Base-by-base conservation (phyloP, 73 alveolate genomes). In the Breviolum minutum region DNA sequence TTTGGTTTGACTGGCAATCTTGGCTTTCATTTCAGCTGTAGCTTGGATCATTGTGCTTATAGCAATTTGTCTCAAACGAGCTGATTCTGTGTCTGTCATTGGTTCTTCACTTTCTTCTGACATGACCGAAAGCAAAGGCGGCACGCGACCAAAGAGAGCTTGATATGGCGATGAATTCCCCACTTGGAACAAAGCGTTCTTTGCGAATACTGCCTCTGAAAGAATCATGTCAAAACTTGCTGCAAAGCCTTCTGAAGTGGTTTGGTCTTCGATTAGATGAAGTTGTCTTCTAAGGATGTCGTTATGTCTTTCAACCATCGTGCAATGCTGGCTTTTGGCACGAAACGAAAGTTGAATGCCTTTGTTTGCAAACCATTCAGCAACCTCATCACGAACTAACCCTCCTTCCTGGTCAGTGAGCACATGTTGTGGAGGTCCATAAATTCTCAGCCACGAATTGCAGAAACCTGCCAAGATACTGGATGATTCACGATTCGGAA, bases 361-460 rank as follows among this genome's bases (percentile, higher is more conserved):
- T 2, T 73, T 20, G 0, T 71, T 5, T 5, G 29, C 73, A 11
- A 81, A 19, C 86, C 63, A 32, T 29, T 66, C 94, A 2, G 64
- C 73, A 0, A 85, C 99, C 10, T 54, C 60, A 12, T 83, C 94
- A 0, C 74, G 20, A 0, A 30, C 20, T 26, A 79, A n/a, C 10
- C 92, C 94, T 6, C 99, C 99, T 22, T 94, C 99, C 24, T 79
- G 99, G 48, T 94, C 99, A 6, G 94, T 79, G 9, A 82, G 11
- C 20, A 94, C 69, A 6, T 8, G 26, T 0, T 24, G 5, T 6
- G 94, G 92, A 0, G 94, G 94, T 5, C 99, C 99, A 17, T 63
- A 94, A 8, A 64, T 2, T 1, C 80, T 71, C 0, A 94, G 11
- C 99, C 99, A 94, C 8, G 17, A 9, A 5, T 8, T 22, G 22